Evolutionary conservation across 306 rosid genomes (phyloP), one percentile per base, ranked within the genome.

Genomic region (Bauhinia variegata): DNA sequence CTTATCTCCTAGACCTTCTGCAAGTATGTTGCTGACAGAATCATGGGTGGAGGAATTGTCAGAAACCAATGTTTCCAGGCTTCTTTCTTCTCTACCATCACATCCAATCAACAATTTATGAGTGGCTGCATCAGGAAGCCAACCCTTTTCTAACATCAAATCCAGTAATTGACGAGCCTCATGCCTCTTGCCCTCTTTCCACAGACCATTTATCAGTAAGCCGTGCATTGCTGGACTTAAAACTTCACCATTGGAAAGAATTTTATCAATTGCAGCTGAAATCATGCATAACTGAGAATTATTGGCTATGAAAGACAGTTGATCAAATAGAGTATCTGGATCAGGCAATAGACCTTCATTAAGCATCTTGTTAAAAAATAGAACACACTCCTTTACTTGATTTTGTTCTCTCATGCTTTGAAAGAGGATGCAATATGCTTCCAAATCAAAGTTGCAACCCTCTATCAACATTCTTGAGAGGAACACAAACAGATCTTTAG

Each of bases 91-190:
- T 54, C 80, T 46, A 11, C 49, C 82, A 56, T 59, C 72, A 67
- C 87, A 86, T 32, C 98, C 93, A 31, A 84, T 73, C 83, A 93
- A 78, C 80, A 89, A 74, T 60, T 81, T 85, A 75, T 88, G 98
- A 81, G 96, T 89, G 56, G 42, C 48, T 36, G 81, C 75, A 80
- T 89, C 91, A 0, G 93, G 98, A 65, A 93, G 82, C 96, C 96
- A 93, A 65, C 97, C 93, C 71, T 78, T 81, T 70, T 93, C 96
- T 83, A 92, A 71, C 96, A 89, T 92, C 58, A 72, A 64, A 64
- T 92, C 96, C 78, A 92, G 78, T 28, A 92, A 76, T 16, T 37
- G 59, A 5, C 36, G 38, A 0, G 98, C 96, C 67, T 84, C 83
- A 0, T 6, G 36, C 74, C 72, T 81, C 61, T 73, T 72, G 64